These are phyloP conservation scores for Durio zibethinus DNA, from an alignment of 345 rosid genomes.

Conservation along the genomic window DNA sequence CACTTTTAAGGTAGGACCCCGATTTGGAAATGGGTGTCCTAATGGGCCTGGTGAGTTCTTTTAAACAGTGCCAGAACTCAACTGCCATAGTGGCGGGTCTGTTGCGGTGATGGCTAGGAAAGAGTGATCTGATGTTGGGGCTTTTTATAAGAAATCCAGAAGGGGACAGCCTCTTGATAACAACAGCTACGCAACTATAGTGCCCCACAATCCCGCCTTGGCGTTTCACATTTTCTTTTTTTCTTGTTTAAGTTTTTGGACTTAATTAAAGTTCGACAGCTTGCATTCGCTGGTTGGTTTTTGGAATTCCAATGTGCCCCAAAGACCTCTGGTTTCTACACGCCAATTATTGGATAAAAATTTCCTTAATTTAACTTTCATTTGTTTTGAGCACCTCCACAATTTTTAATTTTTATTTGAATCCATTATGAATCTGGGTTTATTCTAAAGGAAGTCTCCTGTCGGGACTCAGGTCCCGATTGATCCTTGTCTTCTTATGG, in stretches of 20 bases:
- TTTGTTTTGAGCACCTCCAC: background rate
- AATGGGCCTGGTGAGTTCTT: background rate
- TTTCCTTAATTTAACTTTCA: background rate
- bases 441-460: background rate
- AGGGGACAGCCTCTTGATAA: background rate
- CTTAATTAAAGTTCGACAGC: background rate
- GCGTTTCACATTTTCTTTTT: background rate
- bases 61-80: background rate
- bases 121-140: background rate
- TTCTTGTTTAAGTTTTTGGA: background rate
- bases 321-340: background rate
- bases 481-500: background rate
- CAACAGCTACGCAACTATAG: background rate
- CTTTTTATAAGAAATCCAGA: background rate
- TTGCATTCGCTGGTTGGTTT: constrained; percentile 13
- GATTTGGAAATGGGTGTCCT: background rate
- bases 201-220: background rate
- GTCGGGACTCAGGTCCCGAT: background rate
- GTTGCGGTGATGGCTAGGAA: background rate
- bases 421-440: background rate
- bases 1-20: background rate
- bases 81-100: constrained; percentile 16
- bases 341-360: constrained; percentile 11
- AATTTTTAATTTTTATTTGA: background rate
- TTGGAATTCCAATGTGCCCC: constrained; percentile 12